Percentiles rank a stretch among this genome's conserved stretches.
phyloP scores from a whole-genome alignment of 108 stramenopile species.

The Asterionellopsis glacialis region DNA sequence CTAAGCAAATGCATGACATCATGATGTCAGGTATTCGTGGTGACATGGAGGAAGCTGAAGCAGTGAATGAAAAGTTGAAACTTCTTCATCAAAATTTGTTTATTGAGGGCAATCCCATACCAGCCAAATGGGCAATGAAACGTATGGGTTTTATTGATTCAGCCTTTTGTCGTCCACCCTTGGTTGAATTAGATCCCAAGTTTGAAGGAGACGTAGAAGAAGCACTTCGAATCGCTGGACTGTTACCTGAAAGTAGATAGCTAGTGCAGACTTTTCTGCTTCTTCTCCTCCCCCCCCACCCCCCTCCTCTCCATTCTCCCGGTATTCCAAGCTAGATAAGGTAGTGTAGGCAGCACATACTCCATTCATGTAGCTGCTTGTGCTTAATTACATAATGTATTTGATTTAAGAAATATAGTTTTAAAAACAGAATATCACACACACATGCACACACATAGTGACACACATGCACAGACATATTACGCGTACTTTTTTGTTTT shows the following conservation, averaged over 20 bases:
- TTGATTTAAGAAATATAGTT: too few relatives aligned
- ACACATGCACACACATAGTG: too few relatives aligned
- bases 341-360: too few relatives aligned
- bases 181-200: conserved; percentile 53
- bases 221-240: conserved; percentile 38
- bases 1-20: conserved; percentile 53
- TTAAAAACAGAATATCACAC: too few relatives aligned
- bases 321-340: too few relatives aligned
- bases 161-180: conserved; percentile 58
- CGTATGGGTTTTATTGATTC: conserved; percentile 43
- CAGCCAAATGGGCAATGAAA: conserved; percentile 70
- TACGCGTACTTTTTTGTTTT: too few relatives aligned
- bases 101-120: conserved; percentile 83
- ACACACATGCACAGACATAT: too few relatives aligned
- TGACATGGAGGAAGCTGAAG: conserved; percentile 41
- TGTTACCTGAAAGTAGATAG: conserved; percentile 1
- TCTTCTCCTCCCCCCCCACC: too few relatives aligned
- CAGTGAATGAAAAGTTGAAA: conserved; percentile 55
- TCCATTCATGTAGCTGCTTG: too few relatives aligned
- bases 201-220: conserved; percentile 44
- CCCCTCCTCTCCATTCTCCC: too few relatives aligned
- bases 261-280: too few relatives aligned
- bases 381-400: too few relatives aligned
- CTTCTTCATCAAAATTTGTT: conserved; percentile 72
- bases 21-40: conserved; percentile 57